These are phyloP conservation scores for Comarum palustre DNA, from an alignment of 306 rosid genomes.

Conservation along the genomic window DNA sequence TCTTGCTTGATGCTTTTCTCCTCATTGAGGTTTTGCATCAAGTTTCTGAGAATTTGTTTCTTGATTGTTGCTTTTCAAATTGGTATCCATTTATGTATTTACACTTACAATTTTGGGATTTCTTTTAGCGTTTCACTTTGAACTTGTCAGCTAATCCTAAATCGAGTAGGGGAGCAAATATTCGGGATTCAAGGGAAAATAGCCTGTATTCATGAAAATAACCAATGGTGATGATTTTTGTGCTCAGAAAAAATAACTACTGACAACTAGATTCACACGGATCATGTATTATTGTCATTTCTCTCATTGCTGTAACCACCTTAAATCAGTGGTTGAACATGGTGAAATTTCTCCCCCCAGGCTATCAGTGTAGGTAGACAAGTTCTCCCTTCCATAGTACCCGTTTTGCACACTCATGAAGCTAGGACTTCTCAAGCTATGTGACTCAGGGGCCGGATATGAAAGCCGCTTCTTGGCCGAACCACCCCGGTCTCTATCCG, in stretches of 20 bases:
- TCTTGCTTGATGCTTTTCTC: no score
- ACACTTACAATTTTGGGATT: no score
- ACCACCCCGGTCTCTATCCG: conserved; percentile 24
- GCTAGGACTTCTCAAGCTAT: conserved; percentile 34
- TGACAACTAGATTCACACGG: neutral
- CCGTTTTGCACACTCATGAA: conserved; percentile 26
- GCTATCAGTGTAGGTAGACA: conserved; percentile 24
- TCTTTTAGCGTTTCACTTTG: no score
- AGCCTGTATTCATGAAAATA: no score
- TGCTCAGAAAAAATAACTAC: neutral
- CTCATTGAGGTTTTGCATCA: no score
- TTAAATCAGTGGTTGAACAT: conserved; percentile 32
- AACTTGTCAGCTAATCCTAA: no score
- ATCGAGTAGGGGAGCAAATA: no score
- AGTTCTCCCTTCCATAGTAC: conserved; percentile 29
- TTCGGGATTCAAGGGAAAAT: no score
- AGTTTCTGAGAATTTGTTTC: no score
- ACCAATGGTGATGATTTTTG: no score
- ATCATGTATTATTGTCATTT: neutral
- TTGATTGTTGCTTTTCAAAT: no score
- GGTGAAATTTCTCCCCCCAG: conserved; percentile 31
- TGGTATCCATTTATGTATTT: no score
- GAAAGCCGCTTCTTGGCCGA: conserved; percentile 27
- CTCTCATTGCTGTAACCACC: conserved; percentile 18
- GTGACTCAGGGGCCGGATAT: conserved; percentile 20